A percentile compares a stretch with the other conserved stretches of the same genome.
Evolutionary conservation across 2,329 filamentous ascomycete genomes (phyloP).

Genomic region (Phaeosphaeriaceae sp.): DNA sequence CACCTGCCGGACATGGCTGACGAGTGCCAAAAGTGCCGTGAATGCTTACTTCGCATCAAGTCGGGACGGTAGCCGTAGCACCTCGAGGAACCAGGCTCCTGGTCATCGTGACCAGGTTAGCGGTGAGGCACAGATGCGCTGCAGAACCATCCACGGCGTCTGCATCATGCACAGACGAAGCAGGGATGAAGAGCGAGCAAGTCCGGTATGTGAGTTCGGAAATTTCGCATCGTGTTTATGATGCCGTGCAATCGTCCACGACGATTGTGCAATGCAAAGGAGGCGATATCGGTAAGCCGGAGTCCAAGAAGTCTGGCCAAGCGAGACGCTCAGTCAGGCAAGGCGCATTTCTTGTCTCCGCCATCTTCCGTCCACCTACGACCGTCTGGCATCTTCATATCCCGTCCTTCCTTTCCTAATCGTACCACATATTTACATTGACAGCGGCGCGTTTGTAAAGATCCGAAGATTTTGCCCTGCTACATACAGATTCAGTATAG

Average conservation of each 20-base stretch:
- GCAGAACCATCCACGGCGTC: slow-evolving; percentile 1
- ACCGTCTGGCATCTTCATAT: neutral
- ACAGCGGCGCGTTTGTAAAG: neutral
- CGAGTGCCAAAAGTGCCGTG: slow-evolving; percentile 13
- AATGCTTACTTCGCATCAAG: slow-evolving; percentile 7
- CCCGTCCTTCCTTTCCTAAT: neutral
- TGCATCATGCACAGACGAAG: neutral
- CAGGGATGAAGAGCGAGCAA: slow-evolving; percentile 7
- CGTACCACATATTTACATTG: neutral
- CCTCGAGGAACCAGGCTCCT: neutral
- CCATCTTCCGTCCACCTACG: neutral
- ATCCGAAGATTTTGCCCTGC: neutral
- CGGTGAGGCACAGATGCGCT: neutral
- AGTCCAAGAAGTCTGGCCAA: neutral
- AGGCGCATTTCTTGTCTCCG: neutral
- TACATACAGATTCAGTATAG: neutral
- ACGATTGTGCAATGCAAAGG: slow-evolving; percentile 3
- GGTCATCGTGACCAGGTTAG: neutral
- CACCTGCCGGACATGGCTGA: slow-evolving; percentile 9
- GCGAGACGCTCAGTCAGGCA: neutral
- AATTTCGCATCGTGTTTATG: neutral
- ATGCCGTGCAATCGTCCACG: neutral
- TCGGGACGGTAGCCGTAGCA: slow-evolving; percentile 1
- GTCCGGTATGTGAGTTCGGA: slow-evolving; percentile 3
- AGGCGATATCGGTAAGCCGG: neutral